Conservation (phyloP, 495 filamentous ascomycete species). For the Clavariopsis aquatica region DNA sequence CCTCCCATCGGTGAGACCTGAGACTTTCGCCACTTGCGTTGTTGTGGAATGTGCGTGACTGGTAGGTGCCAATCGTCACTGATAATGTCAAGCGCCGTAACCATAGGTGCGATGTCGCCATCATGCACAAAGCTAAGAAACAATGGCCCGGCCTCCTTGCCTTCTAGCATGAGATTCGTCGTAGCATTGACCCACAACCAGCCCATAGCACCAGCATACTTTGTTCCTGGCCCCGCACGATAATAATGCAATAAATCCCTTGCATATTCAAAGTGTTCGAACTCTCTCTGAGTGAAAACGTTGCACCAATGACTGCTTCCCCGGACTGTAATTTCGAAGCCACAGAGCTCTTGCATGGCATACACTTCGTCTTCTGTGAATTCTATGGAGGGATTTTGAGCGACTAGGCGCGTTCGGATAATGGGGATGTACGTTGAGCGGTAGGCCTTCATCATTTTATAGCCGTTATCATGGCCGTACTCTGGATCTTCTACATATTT, state of each 20-base stretch:
- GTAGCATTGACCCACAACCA: slow-evolving; percentile 66
- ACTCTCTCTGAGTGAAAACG: slow-evolving; percentile 59
- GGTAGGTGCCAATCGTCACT: slow-evolving; percentile 49
- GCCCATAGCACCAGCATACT: slow-evolving; percentile 59
- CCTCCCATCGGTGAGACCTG: slow-evolving; percentile 62
- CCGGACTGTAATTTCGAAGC: slow-evolving; percentile 58
- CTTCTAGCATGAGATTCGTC: slow-evolving; percentile 51
- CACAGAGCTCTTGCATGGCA: slow-evolving; percentile 65
- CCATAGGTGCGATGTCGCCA: slow-evolving; percentile 59
- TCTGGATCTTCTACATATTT: slow-evolving; percentile 52
- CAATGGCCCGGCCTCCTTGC: slow-evolving; percentile 52
- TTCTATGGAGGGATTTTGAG: slow-evolving; percentile 48
- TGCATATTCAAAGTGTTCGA: slow-evolving; percentile 62
- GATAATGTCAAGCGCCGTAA: slow-evolving; percentile 58
- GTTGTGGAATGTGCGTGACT: slow-evolving; percentile 44
- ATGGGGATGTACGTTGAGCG: slow-evolving; percentile 52
- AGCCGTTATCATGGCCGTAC: slow-evolving; percentile 55
- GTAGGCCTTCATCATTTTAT: slow-evolving; percentile 51
- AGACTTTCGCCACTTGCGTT: slow-evolving; percentile 57
- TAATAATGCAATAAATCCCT: slow-evolving; percentile 64
- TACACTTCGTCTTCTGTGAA: slow-evolving; percentile 55
- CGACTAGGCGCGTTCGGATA: slow-evolving; percentile 50
- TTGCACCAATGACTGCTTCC: slow-evolving; percentile 61
- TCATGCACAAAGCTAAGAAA: slow-evolving; percentile 66
- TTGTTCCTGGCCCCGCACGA: slow-evolving; percentile 60